Evolutionary conservation across 495 filamentous ascomycete species (phyloP).

Genomic region (Penicillium waksmanii): DNA sequence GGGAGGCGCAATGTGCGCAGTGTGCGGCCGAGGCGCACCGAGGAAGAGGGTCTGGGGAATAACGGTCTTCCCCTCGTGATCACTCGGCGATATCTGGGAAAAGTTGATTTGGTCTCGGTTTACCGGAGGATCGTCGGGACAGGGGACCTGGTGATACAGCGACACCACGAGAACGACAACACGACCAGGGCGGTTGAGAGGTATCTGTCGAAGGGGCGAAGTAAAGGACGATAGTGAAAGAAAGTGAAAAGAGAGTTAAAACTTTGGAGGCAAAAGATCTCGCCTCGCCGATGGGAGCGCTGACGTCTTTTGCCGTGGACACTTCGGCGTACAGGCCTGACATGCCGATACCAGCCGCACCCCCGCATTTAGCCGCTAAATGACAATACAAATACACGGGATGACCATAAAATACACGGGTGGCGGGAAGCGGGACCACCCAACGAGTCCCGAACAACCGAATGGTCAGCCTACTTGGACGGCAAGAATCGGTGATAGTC

Average conservation of each 20-base stretch:
- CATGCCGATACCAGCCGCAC: slow-evolving; percentile 43
- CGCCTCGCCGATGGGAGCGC: neutral
- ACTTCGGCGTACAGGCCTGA: slow-evolving; percentile 34
- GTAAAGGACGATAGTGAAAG: slow-evolving; percentile 8
- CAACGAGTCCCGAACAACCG: slow-evolving; percentile 28
- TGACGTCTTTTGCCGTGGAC: slow-evolving; percentile 27
- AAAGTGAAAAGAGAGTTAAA: slow-evolving; percentile 13
- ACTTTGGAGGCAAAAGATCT: slow-evolving; percentile 7
- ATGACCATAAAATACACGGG: slow-evolving; percentile 5
- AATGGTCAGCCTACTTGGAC: slow-evolving; percentile 22
- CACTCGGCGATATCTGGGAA: slow-evolving; percentile 32
- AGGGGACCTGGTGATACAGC: neutral
- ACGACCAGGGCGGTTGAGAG: neutral
- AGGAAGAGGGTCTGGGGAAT: slow-evolving; percentile 27
- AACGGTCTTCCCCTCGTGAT: slow-evolving; percentile 33
- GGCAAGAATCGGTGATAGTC: neutral
- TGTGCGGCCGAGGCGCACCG: slow-evolving; percentile 24
- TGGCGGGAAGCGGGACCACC: neutral
- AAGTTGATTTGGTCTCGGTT: slow-evolving; percentile 37
- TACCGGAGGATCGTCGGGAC: slow-evolving; percentile 37
- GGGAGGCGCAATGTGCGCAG: slow-evolving; percentile 9
- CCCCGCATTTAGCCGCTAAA: slow-evolving; percentile 25
- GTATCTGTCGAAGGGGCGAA: neutral
- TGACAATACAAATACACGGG: slow-evolving; percentile 20
- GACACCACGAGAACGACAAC: neutral